Conservation (phyloP, 345 rosid species). For the Lepidium aucheri region DNA sequence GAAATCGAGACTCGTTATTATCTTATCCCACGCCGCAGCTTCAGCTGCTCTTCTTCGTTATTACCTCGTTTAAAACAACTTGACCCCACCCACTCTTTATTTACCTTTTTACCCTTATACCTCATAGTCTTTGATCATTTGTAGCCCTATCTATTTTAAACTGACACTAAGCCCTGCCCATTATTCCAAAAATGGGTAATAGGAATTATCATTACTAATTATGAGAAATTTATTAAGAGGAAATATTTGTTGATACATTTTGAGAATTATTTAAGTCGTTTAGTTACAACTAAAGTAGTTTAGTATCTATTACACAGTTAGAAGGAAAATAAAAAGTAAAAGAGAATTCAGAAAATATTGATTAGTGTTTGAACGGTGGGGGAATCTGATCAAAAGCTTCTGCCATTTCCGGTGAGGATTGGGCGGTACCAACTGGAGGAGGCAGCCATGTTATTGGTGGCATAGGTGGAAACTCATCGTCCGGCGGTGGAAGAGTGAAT, state of each 20-base stretch:
- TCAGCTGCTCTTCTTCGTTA: slow-evolving; percentile 15
- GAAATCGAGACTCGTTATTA: neutral
- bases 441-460: slow-evolving; percentile 26
- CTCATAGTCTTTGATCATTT: neutral
- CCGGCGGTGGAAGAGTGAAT: slow-evolving; percentile 20
- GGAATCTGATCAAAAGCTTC: neutral
- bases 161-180: neutral
- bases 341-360: neutral
- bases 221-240: neutral
- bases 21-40: slow-evolving; percentile 18
- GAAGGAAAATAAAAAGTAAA: neutral
- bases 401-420: neutral
- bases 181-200: too few relatives aligned
- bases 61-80: neutral
- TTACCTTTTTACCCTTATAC: neutral
- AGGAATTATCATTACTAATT: neutral
- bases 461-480: slow-evolving; percentile 22
- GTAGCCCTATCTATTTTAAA: neutral
- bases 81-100: neutral
- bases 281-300: too few relatives aligned
- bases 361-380: too few relatives aligned
- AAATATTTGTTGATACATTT: too few relatives aligned
- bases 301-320: too few relatives aligned
- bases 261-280: neutral
- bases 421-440: slow-evolving; percentile 15